Evolutionary conservation across 1,284 basidiomycete genomes (phyloP), one percentile per base, ranked within the genome.

Genomic region (Moniliella sp.): DNA sequence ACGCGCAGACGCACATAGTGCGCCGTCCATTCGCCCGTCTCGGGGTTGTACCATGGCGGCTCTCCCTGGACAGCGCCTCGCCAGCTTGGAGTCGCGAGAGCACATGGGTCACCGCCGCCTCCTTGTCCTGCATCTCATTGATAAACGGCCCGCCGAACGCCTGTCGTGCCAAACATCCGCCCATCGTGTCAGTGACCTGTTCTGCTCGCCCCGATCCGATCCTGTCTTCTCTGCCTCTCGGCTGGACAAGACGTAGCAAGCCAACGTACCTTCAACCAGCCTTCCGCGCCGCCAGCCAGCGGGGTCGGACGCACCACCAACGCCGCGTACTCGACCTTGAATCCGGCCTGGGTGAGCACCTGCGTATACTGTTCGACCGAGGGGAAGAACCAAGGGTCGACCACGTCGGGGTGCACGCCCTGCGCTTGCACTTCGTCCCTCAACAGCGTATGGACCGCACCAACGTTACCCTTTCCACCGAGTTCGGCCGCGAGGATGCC

Each of bases 381-480:
- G 4, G 38, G 38, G 23, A 40, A 40, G 35, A 33, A 40, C 38
- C 38, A 40, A 4, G 38, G 38, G 25, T 40, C 34, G 16, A 40
- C 34, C 10, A 8, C 15, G 2, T 14, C 4, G 2, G 38, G 30
- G 25, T 40, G 26, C 11, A 36, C 18, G n/a, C 31, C 33, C 13
- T 25, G 27, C 32, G 14, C 15, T 4, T 21, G 11, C 9, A 40
- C 15, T 12, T 25, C 21, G n/a, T 14, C 18, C 15, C 35, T 34
- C 25, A 40, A 27, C 5, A 19, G 28, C 16, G 26, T 32, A 4
- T 30, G 30, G 9, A 40, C 25, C 15, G 33, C 38, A 13, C 35
- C 27, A 13, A 32, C 25, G 29, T 40, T 40, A n/a, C 31, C 14
- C 17, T 32, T 21, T 9, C 38, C 38, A 15, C 38, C 38, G 14